Percentiles rank a stretch among this genome's conserved stretches.
Evolutionary conservation across 2,329 filamentous ascomycete genomes (phyloP).

Genomic region (Metarhizium robertsii): DNA sequence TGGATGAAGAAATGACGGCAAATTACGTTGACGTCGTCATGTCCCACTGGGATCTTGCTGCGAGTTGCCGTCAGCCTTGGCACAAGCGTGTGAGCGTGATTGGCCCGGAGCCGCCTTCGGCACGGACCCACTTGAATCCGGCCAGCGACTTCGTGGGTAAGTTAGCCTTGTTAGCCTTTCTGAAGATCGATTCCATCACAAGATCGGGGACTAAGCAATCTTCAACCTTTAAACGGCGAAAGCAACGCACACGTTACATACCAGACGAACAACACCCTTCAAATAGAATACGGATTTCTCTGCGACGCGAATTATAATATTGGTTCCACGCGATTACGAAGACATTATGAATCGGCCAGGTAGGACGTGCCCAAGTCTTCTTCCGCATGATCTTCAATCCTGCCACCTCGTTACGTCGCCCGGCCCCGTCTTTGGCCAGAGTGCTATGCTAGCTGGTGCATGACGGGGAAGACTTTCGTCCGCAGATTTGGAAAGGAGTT

Average conservation of each 20-base stretch:
- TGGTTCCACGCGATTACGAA: constrained; percentile 3
- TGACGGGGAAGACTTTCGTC: background rate
- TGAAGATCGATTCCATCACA: constrained; percentile 7
- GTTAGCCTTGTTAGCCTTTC: constrained; percentile 17
- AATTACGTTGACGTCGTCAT: too few species aligned
- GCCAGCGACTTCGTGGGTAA: constrained; percentile 16
- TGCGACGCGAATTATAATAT: background rate
- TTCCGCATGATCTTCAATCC: constrained; percentile 10
- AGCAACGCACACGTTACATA: background rate
- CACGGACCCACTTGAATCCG: constrained; percentile 31
- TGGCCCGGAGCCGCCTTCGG: constrained; percentile 20
- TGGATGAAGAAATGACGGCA: too few species aligned
- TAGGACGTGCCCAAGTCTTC: constrained; percentile 29
- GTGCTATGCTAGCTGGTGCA: background rate
- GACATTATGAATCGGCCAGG: constrained; percentile 51
- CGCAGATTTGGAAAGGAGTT: too few species aligned
- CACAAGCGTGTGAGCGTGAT: constrained; percentile 12
- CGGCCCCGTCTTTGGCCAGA: background rate
- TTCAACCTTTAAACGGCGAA: background rate
- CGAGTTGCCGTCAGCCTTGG: constrained; percentile 12
- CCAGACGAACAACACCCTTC: background rate
- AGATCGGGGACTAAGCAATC: background rate
- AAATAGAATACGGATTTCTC: background rate
- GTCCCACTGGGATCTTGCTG: background rate
- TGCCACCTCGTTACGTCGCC: background rate